Conservation (phyloP, 306 rosid species). For the Medicago arabica region DNA sequence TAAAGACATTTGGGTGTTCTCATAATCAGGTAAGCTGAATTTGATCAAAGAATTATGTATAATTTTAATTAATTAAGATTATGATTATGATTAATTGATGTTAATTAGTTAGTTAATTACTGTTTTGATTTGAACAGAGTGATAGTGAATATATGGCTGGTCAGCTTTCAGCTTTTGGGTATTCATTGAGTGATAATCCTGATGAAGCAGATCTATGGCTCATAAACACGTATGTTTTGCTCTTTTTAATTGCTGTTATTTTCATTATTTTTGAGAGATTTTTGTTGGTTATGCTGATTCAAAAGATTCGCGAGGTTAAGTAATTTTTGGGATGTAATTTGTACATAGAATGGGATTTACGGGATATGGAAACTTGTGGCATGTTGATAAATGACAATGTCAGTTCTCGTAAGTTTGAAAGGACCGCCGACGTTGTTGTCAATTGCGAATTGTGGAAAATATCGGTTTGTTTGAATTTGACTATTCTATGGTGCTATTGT, state of each 20-base stretch:
- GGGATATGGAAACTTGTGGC: background rate
- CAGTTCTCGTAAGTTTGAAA: background rate
- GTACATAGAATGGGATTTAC: background rate
- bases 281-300: background rate
- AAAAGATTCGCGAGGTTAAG: background rate
- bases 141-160: slow-evolving; percentile 99
- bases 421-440: background rate
- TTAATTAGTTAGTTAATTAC: background rate
- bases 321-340: background rate
- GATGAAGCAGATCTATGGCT: slow-evolving; percentile 97
- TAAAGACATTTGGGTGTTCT: slow-evolving; percentile 94
- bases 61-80: background rate
- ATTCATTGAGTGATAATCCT: slow-evolving; percentile 75
- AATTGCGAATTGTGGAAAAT: background rate
- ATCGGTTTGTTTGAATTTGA: background rate
- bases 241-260: background rate
- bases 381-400: background rate
- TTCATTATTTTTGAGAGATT: background rate
- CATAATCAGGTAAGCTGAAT: slow-evolving; percentile 71
- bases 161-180: slow-evolving; percentile 93
- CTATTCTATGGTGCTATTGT: background rate
- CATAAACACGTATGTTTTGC: slow-evolving; percentile 76
- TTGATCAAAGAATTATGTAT: background rate
- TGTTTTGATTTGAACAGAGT: slow-evolving; percentile 59
- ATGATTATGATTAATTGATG: background rate